Evolutionary conservation across 2,329 filamentous ascomycete genomes (phyloP).

Genomic region (Chrysoporthe cubensis): DNA sequence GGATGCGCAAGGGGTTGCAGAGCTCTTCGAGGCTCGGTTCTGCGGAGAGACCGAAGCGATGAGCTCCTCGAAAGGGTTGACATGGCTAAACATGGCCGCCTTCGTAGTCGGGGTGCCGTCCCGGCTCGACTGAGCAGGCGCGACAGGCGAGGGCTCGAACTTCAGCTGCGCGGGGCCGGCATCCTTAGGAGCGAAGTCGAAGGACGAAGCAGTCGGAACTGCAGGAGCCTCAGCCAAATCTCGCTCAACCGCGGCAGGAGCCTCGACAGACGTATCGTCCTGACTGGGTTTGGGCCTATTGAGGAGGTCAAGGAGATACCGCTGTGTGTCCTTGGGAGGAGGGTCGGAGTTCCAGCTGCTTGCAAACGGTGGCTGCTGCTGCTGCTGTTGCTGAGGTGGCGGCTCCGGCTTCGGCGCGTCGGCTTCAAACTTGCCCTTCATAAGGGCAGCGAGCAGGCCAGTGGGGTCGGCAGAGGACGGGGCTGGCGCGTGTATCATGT

Average conservation of each 20-base stretch:
- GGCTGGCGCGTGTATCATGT: conserved; percentile 59
- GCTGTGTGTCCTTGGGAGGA: conserved; percentile 73
- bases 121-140: conserved; percentile 32
- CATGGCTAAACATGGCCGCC: conserved; percentile 40
- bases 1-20: conserved; percentile 48
- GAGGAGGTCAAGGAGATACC: conserved; percentile 83
- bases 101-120: conserved; percentile 37
- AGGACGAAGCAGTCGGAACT: conserved; percentile 30
- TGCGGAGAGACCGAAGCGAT: conserved; percentile 37
- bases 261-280: conserved; percentile 48
- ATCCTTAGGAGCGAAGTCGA: conserved; percentile 35
- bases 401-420: conserved; percentile 47
- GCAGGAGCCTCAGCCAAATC: conserved; percentile 43
- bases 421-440: conserved; percentile 58
- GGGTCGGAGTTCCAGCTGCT: conserved; percentile 52
- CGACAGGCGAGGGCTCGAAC: conserved; percentile 31
- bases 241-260: conserved; percentile 43
- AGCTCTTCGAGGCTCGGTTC: conserved; percentile 37
- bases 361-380: conserved; percentile 29
- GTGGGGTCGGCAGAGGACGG: conserved; percentile 60
- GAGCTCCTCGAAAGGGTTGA: conserved; percentile 49
- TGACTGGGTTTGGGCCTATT: conserved; percentile 75
- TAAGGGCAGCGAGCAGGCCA: conserved; percentile 62
- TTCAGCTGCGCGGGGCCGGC: conserved; percentile 33
- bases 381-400: conserved; percentile 31